These are phyloP conservation scores for Rhododendron mucronatum DNA, from an alignment of 148 eudicot species.

Conservation along the genomic window DNA sequence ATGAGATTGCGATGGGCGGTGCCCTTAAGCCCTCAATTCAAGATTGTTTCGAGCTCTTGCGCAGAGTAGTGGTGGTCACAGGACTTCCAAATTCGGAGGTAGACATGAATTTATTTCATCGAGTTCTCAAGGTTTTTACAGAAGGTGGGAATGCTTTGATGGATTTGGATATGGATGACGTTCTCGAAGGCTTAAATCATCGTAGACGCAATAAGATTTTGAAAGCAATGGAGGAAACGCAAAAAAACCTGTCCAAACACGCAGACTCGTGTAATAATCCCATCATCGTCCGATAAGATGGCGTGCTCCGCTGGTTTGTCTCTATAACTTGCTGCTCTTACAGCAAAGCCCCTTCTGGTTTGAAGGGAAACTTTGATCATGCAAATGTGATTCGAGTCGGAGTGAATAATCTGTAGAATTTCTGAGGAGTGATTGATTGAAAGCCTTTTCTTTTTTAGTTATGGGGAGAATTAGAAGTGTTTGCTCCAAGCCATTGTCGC, in stretches of 20 bases:
- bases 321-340: too few relatives aligned
- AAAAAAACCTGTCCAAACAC: slow-evolving; percentile 7
- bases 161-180: slow-evolving; percentile 38
- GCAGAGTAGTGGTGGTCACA: slow-evolving; percentile 36
- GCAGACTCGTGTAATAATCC: slow-evolving; percentile 17
- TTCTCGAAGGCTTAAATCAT: slow-evolving; percentile 50
- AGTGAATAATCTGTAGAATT: too few relatives aligned
- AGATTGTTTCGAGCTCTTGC: slow-evolving; percentile 55
- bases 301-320: too few relatives aligned
- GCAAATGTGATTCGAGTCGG: too few relatives aligned
- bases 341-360: too few relatives aligned
- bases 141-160: slow-evolving; percentile 43
- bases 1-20: slow-evolving; percentile 51
- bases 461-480: too few relatives aligned
- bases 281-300: neutral
- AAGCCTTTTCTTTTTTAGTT: too few relatives aligned
- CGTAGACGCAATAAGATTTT: too few relatives aligned
- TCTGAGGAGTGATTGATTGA: too few relatives aligned
- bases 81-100: slow-evolving; percentile 25
- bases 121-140: slow-evolving; percentile 41
- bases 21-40: slow-evolving; percentile 37
- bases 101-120: slow-evolving; percentile 38
- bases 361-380: too few relatives aligned
- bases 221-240: too few relatives aligned
- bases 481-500: too few relatives aligned